These are phyloP conservation scores for Mycena indigotica DNA, from an alignment of 768 basidiomycete species.

Conservation along the genomic window DNA sequence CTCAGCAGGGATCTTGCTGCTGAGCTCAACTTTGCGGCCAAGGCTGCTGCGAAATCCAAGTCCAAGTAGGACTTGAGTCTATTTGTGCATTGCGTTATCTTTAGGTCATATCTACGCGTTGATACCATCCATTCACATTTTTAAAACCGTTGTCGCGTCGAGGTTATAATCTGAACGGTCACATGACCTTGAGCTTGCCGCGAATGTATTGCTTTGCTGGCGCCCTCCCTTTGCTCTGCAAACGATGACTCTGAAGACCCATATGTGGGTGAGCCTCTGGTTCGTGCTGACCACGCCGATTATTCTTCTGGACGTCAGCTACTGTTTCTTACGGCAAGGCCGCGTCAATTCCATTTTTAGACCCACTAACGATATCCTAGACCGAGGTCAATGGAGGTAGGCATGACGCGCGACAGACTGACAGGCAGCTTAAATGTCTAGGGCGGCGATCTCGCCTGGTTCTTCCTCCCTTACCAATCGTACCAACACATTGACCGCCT, in stretches of 20 bases:
- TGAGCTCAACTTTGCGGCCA: constrained; percentile 38
- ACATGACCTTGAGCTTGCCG: background rate
- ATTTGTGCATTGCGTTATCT: background rate
- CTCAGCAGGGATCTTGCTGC: constrained; percentile 65
- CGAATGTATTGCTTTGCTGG: background rate
- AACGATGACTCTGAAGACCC: constrained; percentile 51
- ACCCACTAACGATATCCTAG: constrained; percentile 37
- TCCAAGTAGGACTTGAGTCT: background rate
- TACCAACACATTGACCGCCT: constrained; percentile 74
- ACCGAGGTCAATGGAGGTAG: constrained; percentile 75
- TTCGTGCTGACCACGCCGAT: constrained; percentile 62
- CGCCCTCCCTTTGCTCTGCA: background rate
- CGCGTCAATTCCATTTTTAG: constrained; percentile 4
- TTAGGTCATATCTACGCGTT: background rate
- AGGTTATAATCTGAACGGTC: no score
- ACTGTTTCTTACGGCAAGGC: constrained; percentile 75
- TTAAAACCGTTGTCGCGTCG: no score
- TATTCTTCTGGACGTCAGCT: constrained; percentile 76
- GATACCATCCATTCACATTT: no score
- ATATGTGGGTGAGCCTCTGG: constrained; percentile 63
- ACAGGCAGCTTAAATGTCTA: constrained; percentile 16
- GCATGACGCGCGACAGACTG: background rate
- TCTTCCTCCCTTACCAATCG: constrained; percentile 81
- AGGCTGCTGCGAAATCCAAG: constrained; percentile 24
- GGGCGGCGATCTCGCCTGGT: constrained; percentile 90